A percentile compares a stretch with the other conserved stretches of the same genome.
These are phyloP conservation scores for Zasmidium cellare DNA, from an alignment of 2,329 filamentous ascomycete genomes.

Conservation along the genomic window DNA sequence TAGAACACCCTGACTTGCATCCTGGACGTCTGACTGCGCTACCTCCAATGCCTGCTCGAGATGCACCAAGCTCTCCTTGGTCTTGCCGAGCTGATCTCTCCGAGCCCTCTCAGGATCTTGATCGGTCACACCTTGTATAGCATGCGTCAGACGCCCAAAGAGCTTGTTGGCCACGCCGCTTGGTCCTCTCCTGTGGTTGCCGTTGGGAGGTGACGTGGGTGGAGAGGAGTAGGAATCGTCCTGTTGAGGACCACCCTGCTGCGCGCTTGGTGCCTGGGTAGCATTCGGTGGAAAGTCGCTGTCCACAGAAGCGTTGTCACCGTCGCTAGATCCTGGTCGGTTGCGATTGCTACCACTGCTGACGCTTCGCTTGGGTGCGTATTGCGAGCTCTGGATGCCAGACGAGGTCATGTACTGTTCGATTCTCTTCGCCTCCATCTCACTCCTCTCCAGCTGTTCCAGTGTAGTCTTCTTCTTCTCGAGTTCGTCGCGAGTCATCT, in stretches of 20 bases:
- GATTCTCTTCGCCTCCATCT: constrained; percentile 87
- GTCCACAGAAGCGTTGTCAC: constrained; percentile 88
- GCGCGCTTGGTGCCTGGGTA: constrained; percentile 60
- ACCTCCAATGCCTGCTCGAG: constrained; percentile 88
- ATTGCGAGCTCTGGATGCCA: constrained; percentile 53
- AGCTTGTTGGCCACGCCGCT: constrained; percentile 91
- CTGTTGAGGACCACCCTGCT: constrained; percentile 65
- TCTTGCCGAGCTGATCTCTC: constrained; percentile 93
- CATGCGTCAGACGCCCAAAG: constrained; percentile 92
- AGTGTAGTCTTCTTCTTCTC: constrained; percentile 80
- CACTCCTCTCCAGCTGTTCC: constrained; percentile 88
- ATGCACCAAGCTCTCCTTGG: constrained; percentile 79
- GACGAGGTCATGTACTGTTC: constrained; percentile 85
- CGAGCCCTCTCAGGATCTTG: constrained; percentile 92
- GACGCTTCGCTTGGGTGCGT: constrained; percentile 65
- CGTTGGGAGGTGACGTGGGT: constrained; percentile 27
- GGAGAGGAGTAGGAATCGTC: constrained; percentile 24
- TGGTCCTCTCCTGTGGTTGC: constrained; percentile 71
- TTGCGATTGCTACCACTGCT: constrained; percentile 40
- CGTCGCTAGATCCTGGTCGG: constrained; percentile 38
- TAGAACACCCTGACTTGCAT: constrained; percentile 84
- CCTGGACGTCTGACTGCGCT: constrained; percentile 86
- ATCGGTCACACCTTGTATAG: constrained; percentile 93
- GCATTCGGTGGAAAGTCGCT: constrained; percentile 90
- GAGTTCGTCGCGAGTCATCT: constrained; percentile 93